phyloP scores from a whole-genome alignment of 352 stramenopile genomes.

The Globisporangium nunn region DNA sequence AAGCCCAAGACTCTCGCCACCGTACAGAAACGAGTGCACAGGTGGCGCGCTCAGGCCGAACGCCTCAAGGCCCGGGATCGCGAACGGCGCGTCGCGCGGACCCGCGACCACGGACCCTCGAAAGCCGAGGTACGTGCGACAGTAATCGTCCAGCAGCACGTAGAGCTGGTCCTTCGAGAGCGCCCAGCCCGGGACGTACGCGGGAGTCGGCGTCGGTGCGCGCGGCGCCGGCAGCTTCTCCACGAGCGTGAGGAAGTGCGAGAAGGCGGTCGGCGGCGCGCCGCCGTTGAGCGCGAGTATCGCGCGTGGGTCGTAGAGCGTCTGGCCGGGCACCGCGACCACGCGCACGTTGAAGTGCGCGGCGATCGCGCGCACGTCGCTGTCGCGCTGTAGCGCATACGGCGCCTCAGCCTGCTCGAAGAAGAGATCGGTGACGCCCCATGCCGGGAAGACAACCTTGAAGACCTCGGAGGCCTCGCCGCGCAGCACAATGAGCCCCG shows the following conservation, averaged over 20 bases:
- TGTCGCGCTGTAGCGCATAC: constrained; percentile 39
- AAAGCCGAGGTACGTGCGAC: constrained; percentile 10
- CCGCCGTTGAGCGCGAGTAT: constrained; percentile 45
- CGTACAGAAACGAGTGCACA: constrained; percentile 39
- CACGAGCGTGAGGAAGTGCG: constrained; percentile 47
- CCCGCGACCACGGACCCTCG: constrained; percentile 21
- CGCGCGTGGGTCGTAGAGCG: constrained; percentile 50
- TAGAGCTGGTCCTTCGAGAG: constrained; percentile 26
- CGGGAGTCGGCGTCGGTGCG: constrained; percentile 30
- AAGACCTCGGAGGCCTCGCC: constrained; percentile 57
- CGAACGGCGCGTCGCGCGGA: constrained; percentile 21
- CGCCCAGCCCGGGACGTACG: constrained; percentile 15
- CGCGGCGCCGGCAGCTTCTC: constrained; percentile 43
- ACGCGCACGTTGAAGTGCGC: constrained; percentile 27
- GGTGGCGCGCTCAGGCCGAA: constrained; percentile 28
- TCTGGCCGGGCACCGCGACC: constrained; percentile 28
- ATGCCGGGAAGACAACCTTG: constrained; percentile 36
- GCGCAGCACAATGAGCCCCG: constrained; percentile 43
- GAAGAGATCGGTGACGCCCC: constrained; percentile 63
- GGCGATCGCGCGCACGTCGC: constrained; percentile 31
- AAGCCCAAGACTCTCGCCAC: constrained; percentile 49
- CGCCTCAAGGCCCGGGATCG: constrained; percentile 27
- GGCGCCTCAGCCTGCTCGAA: constrained; percentile 54
- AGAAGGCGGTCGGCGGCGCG: constrained; percentile 34
- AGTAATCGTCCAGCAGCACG: constrained; percentile 20